Percentiles rank a stretch among this genome's conserved stretches.
phyloP scores from a whole-genome alignment of 2,329 filamentous ascomycete species.

The Raffaelea ambrosiae region DNA sequence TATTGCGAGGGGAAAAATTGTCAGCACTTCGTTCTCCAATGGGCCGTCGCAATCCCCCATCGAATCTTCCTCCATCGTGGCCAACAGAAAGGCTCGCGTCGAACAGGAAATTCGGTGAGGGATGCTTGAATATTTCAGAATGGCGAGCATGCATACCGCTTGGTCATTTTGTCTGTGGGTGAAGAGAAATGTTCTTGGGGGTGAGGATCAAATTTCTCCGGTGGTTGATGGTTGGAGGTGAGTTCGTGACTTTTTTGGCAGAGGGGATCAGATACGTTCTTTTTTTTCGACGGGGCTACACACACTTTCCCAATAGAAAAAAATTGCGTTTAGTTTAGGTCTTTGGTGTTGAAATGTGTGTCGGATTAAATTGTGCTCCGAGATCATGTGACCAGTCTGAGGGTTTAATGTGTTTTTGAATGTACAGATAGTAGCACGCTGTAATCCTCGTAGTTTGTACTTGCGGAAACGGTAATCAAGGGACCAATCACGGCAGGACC shows the following conservation, averaged over 20 bases:
- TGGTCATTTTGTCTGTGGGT: slow-evolving; percentile 63
- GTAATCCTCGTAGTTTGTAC: too few relatives aligned
- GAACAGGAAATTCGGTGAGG: too few relatives aligned
- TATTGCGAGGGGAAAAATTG: slow-evolving; percentile 6
- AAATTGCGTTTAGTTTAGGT: slow-evolving; percentile 1
- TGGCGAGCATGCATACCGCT: slow-evolving; percentile 35
- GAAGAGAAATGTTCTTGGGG: slow-evolving; percentile 2
- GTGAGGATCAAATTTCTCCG: slow-evolving; percentile 6
- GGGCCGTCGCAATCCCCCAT: too few relatives aligned
- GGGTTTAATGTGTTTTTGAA: too few relatives aligned
- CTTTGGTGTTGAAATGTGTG: slow-evolving; percentile 1
- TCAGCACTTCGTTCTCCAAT: slow-evolving; percentile 8
- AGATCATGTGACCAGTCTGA: slow-evolving; percentile 6
- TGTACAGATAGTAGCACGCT: too few relatives aligned
- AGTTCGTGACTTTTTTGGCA: not conserved
- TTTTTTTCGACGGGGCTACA: not conserved
- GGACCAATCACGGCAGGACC: too few relatives aligned
- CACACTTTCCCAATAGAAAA: not conserved
- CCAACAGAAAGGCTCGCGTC: too few relatives aligned
- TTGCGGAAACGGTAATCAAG: too few relatives aligned
- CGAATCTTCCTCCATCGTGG: too few relatives aligned
- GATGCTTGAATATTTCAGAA: too few relatives aligned
- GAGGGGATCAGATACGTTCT: slow-evolving; percentile 4
- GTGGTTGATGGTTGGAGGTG: not conserved
- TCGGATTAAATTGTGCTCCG: slow-evolving; percentile 10